phyloP scores from a whole-genome alignment of 345 rosid species.

The Citrus medica region DNA sequence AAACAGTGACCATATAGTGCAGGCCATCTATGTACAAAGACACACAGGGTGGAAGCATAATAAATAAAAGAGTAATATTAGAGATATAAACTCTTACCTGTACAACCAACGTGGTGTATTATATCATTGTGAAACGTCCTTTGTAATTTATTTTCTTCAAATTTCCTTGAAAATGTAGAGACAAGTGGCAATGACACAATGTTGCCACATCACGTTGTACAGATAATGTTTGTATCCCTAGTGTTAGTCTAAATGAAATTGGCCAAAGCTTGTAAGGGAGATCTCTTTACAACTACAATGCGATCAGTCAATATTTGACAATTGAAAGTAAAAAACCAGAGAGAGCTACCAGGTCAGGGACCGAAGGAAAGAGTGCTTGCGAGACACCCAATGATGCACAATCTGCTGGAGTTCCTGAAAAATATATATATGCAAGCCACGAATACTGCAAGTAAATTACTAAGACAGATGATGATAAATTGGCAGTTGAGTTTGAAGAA shows the following conservation, averaged over 20 bases:
- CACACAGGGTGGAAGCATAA: neutral
- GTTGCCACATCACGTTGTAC: neutral
- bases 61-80: neutral
- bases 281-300: neutral
- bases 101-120: neutral
- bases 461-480: neutral
- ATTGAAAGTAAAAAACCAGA: constrained; percentile 1
- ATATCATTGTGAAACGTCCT: neutral
- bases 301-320: constrained; percentile 1
- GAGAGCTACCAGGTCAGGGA: constrained; percentile 75
- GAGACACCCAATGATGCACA: constrained; percentile 81
- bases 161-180: neutral
- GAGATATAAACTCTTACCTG: neutral
- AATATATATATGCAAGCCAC: neutral
- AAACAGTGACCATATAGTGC: neutral
- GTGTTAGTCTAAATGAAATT: neutral
- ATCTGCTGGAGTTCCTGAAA: constrained; percentile 92
- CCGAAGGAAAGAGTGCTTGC: constrained; percentile 56
- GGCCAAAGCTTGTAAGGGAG: neutral
- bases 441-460: neutral
- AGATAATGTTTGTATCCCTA: too few relatives aligned
- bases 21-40: neutral
- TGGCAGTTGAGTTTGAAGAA: neutral
- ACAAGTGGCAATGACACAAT: neutral
- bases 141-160: neutral